Base-by-base conservation (phyloP, 2,329 filamentous ascomycete species). In the Aureobasidium musti region DNA sequence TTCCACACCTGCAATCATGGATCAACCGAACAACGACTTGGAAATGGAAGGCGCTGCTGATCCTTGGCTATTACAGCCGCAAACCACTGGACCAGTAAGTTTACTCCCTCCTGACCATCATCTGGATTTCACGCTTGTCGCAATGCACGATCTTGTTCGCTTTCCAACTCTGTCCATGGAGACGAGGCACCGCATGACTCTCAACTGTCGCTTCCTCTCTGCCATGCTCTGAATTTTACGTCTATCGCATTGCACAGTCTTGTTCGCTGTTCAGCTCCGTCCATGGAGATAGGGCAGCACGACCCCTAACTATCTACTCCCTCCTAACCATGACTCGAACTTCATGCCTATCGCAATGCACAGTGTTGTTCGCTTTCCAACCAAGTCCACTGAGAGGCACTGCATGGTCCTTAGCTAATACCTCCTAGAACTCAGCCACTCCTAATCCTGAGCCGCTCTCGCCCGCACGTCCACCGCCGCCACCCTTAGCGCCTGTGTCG, bases 401-500 rank as follows among this genome's bases (percentile, higher is more conserved):
- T n/a, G n/a, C 8, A 33, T 33, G 30, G 8, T 33, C 30, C 30
- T 33, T 33, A 10, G 17, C 59, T 37, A 41, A 64, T 23, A 3
- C 3, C 8, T n/a, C 5, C 11, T 21, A 47, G 49, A 54, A 54
- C 26, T 26, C 63, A 19, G 17, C 63, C 4, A 10, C 39, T 5
- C 53, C 39, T 14, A 30, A 43, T 19, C 28, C 43, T 14, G 43
- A 47, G 14, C 43, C 43, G 1, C 13, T 23, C 5, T 28, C 13
- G 23, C 28, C 52, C 3, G 47, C n/a, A 14, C 11, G n/a, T 8
- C 43, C 43, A 13, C 26, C 75, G 71, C 63, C 50, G 14, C 30
- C 41, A 26, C 53, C 33, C 11, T 10, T 41, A 13, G 28, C 26
- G 5, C 47, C 35, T 5, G 23, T 5, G 6, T 11, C 63, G 3